Evolutionary conservation across 1,284 basidiomycete genomes (phyloP), one percentile per base, ranked within the genome.

Genomic region (Paramarasmius palmivorus): DNA sequence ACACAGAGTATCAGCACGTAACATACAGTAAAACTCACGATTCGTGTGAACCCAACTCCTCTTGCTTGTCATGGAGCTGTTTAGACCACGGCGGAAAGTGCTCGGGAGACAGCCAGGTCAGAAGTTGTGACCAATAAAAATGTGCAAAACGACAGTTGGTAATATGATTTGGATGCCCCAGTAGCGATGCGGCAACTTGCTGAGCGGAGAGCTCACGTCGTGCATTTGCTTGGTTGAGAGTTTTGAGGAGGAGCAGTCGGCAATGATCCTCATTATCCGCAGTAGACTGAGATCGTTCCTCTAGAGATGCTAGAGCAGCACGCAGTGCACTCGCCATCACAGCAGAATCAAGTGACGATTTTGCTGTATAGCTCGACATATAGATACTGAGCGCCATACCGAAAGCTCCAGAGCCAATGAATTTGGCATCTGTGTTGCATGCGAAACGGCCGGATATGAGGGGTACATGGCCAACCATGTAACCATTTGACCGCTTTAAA

Each of bases 371-470:
- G 15, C 36, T 22, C 6, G 52, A 25, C 47, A 49, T 54, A 36
- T 54, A 54, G 36, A 49, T 29, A 15, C 10, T 32, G 1, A 54
- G 12, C 32, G 52, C 47, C 45, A 54, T 49, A 2, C 47, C 52
- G 6, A 40, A 20, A 2, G 52, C 15, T 3, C 52, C 52, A 12
- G 52, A 54, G 2, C 45, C 45, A 26, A 54, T 20, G 15, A 49
- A 49, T 29, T 54, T 54, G 2, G 12, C 36, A 19, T 54, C 52
- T 3, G 47, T 54, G 20, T 50, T 54, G 35, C 52, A 54, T n/a
- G 23, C 47, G 25, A 49, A 54, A n/a, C 20, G 10, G 2, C 47
- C 47, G 14, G 23, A 17, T 3, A 54, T 49, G 4, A 29, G 25
- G 14, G 47, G 52, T 10, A 38, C 36, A 35, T 50, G 32, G 1